These are phyloP conservation scores for Lecanoromycetidae sp. DNA, from an alignment of 2,329 filamentous ascomycete genomes.

Conservation along the genomic window DNA sequence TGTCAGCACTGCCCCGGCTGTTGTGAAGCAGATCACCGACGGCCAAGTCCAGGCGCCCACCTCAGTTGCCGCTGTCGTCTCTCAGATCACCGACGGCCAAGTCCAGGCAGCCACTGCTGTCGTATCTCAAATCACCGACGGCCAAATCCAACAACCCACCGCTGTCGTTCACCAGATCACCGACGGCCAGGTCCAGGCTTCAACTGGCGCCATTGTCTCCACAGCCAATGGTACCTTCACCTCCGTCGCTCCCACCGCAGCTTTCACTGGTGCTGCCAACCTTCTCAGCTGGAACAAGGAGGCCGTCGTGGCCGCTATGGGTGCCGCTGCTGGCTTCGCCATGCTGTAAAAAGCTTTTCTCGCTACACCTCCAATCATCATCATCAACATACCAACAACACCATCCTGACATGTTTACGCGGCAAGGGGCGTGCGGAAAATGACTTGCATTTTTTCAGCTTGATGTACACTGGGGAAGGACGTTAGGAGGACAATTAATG, in stretches of 20 bases:
- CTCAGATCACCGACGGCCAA: slow-evolving; percentile 24
- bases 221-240: slow-evolving; percentile 12
- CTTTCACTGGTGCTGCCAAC: slow-evolving; percentile 16
- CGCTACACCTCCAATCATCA: too few species aligned
- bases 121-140: slow-evolving; percentile 24
- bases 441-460: background rate
- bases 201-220: slow-evolving; percentile 1
- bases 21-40: slow-evolving; percentile 9
- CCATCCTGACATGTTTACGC: background rate
- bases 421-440: background rate
- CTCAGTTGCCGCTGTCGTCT: background rate
- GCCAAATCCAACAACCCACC: slow-evolving; percentile 23
- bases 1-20: slow-evolving; percentile 14
- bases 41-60: slow-evolving; percentile 6
- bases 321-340: slow-evolving; percentile 18
- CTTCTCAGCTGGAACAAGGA: slow-evolving; percentile 15
- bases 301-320: slow-evolving; percentile 12
- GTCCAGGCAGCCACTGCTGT: slow-evolving; percentile 18
- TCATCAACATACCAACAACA: too few species aligned
- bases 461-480: slow-evolving; percentile 6
- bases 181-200: slow-evolving; percentile 24
- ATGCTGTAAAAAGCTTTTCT: slow-evolving; percentile 16
- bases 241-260: slow-evolving; percentile 5
- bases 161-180: slow-evolving; percentile 21
- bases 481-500: slow-evolving; percentile 11